Percentiles rank a stretch among this genome's conserved stretches.
Conservation (phyloP, 768 basidiomycete species). For the Boletellus ananiceps region DNA sequence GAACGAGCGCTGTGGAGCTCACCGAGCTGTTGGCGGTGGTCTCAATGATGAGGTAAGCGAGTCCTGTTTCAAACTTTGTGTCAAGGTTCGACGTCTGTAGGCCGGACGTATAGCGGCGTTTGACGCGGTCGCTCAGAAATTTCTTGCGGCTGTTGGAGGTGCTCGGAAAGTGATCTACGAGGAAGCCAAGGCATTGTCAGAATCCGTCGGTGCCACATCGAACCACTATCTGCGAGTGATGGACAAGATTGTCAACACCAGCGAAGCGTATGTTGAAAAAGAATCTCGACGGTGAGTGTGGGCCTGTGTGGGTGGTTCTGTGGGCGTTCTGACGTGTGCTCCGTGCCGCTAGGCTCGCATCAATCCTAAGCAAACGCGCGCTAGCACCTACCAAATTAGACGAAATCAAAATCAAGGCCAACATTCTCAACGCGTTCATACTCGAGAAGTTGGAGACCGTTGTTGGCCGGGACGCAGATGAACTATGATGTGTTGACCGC, state of each 20-base stretch:
- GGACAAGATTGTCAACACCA: conserved; percentile 74
- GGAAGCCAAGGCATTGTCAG: conserved; percentile 52
- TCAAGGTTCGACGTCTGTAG: conserved; percentile 34
- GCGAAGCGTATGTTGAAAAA: conserved; percentile 77
- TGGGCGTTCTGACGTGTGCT: conserved; percentile 5
- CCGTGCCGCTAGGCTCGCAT: conserved; percentile 49
- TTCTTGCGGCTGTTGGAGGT: conserved; percentile 56
- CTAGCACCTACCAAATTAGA: conserved; percentile 79
- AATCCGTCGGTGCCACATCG: conserved; percentile 48
- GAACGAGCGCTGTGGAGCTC: conserved; percentile 83
- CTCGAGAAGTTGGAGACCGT: conserved; percentile 34
- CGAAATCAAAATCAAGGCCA: conserved; percentile 89
- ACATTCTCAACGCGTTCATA: conserved; percentile 69
- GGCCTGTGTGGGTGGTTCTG: neutral
- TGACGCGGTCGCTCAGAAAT: conserved; percentile 72
- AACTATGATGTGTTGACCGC: conserved; percentile 36
- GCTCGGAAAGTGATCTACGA: conserved; percentile 58
- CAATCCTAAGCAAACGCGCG: conserved; percentile 75
- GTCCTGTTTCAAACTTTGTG: neutral
- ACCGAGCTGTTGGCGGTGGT: conserved; percentile 77
- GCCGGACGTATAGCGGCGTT: conserved; percentile 79
- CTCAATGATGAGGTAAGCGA: conserved; percentile 59
- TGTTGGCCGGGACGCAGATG: conserved; percentile 32
- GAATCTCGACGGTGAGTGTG: conserved; percentile 70
- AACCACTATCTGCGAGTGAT: conserved; percentile 87